These are phyloP conservation scores for Pythium sp. DNA, from an alignment of 352 stramenopile species.

Conservation along the genomic window DNA sequence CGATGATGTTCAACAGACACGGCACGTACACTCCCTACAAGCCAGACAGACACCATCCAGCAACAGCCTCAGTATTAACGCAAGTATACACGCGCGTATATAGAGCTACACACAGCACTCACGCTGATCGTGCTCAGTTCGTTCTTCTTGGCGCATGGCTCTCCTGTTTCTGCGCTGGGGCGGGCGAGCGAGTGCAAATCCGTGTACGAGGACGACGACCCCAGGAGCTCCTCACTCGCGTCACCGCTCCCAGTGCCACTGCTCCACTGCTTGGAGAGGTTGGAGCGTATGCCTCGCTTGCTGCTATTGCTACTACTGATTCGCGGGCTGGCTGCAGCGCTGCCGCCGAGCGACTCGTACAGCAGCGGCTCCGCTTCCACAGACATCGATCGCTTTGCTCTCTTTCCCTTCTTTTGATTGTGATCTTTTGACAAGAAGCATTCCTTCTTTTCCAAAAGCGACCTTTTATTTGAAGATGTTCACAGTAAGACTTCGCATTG, in stretches of 20 bases:
- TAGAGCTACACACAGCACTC: slow-evolving; percentile 1
- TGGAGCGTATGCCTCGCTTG: slow-evolving; percentile 9
- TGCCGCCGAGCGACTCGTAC: slow-evolving; percentile 27
- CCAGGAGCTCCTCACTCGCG: background rate
- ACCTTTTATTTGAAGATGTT: background rate
- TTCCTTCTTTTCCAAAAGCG: background rate
- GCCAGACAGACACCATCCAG: background rate
- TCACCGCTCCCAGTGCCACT: background rate
- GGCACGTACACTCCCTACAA: slow-evolving; percentile 79
- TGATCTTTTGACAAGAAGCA: background rate
- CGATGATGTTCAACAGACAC: slow-evolving; percentile 90
- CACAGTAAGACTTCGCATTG: background rate
- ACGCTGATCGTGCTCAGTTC: slow-evolving; percentile 43
- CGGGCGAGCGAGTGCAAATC: slow-evolving; percentile 35
- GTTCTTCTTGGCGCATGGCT: slow-evolving; percentile 22
- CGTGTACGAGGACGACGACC: slow-evolving; percentile 33
- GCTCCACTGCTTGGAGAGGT: slow-evolving; percentile 16
- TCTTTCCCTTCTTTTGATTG: background rate
- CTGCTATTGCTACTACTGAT: background rate
- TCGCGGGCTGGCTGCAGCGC: background rate
- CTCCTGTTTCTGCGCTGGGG: slow-evolving; percentile 8
- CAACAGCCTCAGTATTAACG: background rate
- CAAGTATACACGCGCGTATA: background rate
- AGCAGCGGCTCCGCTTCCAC: slow-evolving; percentile 42
- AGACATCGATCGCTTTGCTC: slow-evolving; percentile 4